A percentile compares a stretch with the other conserved stretches of the same genome.
Conservation (phyloP, 441 rosid genomes). For the Corymbia citriodora region DNA sequence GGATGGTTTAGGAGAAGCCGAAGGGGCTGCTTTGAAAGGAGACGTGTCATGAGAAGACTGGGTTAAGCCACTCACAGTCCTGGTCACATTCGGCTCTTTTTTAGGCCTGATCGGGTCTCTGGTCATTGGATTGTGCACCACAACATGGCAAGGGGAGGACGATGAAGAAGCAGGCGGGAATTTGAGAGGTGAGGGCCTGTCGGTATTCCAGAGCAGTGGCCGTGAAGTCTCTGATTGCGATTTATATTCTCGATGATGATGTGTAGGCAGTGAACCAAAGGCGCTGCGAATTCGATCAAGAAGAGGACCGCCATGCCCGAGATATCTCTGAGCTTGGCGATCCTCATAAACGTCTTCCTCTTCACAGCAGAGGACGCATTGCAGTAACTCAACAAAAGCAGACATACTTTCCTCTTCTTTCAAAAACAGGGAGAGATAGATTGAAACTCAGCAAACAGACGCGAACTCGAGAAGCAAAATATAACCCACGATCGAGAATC, state of each 20-base stretch:
- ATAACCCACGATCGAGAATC: neutral
- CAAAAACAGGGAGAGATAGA: slow-evolving; percentile 2
- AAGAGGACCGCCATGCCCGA: neutral
- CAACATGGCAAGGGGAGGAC: neutral
- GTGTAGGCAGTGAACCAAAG: neutral
- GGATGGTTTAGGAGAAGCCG: neutral
- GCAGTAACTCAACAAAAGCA: neutral
- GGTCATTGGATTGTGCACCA: neutral
- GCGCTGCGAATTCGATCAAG: neutral
- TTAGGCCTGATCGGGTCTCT: neutral
- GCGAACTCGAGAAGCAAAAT: neutral
- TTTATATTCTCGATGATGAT: neutral
- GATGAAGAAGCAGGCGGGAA: neutral
- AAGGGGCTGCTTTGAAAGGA: neutral
- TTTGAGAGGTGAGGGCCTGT: neutral
- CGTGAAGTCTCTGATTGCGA: neutral
- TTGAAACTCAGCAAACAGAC: neutral
- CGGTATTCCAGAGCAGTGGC: neutral
- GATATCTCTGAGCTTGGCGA: neutral
- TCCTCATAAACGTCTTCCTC: neutral
- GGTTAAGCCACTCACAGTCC: neutral
- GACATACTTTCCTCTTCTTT: neutral
- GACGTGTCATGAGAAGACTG: neutral
- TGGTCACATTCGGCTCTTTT: neutral
- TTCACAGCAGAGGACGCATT: slow-evolving; percentile 6